phyloP scores from a whole-genome alignment of 306 rosid species.

The Carpinus viminea region DNA sequence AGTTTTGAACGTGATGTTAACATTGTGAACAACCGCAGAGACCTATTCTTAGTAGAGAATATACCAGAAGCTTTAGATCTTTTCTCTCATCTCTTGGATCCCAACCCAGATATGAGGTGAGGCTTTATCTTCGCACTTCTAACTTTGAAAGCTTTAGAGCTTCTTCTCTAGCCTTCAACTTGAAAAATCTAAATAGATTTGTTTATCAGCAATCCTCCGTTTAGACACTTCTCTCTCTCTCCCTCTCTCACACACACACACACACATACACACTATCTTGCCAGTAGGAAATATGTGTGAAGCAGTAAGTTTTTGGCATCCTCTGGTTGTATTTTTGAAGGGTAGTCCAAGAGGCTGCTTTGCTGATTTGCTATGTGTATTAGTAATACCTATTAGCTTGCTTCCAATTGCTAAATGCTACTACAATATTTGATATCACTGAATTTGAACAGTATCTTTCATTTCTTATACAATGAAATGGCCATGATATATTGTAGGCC shows the following conservation, averaged over 20 bases:
- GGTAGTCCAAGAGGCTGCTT: neutral
- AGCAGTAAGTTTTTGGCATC: neutral
- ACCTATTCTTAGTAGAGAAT: constrained; percentile 59
- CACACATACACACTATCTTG: neutral
- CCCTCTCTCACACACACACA: neutral
- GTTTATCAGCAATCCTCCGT: neutral
- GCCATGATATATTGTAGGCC: constrained; percentile 29
- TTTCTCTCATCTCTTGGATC: constrained; percentile 53
- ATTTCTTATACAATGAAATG: neutral
- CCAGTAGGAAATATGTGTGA: neutral
- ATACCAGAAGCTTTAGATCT: constrained; percentile 85
- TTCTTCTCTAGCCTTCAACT: neutral
- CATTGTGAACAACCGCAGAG: constrained; percentile 54
- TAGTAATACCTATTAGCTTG: neutral
- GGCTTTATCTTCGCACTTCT: neutral
- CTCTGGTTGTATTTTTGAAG: neutral
- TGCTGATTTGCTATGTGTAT: neutral
- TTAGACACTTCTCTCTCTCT: neutral
- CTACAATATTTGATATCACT: neutral
- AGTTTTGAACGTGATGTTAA: constrained; percentile 83
- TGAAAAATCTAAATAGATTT: neutral
- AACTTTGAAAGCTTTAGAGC: neutral
- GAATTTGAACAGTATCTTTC: neutral
- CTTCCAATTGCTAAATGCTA: neutral
- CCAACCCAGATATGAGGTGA: constrained; percentile 62